Evolutionary conservation across 257 asterid species (phyloP).

Genomic region (Ballota nigra): DNA sequence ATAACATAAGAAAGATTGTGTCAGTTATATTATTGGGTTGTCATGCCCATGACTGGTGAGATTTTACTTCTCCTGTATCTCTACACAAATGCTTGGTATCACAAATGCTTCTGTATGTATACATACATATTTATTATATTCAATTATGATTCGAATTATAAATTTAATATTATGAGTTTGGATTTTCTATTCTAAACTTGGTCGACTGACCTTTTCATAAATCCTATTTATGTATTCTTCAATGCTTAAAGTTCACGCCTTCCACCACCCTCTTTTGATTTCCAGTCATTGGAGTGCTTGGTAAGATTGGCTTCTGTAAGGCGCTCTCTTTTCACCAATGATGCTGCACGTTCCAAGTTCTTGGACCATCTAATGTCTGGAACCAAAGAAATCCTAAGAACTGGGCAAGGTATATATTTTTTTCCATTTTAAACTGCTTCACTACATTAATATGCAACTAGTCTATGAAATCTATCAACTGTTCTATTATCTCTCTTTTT

Average conservation of each 20-base stretch:
- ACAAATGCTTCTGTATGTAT: neutral
- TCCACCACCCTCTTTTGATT: neutral
- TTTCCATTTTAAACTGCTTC: constrained; percentile 20
- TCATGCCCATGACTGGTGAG: constrained; percentile 1
- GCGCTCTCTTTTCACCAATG: constrained; percentile 90
- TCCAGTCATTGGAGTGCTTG: constrained; percentile 92
- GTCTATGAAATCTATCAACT: neutral
- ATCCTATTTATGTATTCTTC: neutral
- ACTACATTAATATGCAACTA: neutral
- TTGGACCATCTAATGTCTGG: constrained; percentile 93
- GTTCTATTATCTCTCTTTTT: neutral
- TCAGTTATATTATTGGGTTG: constrained; percentile 8
- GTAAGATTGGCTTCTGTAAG: constrained; percentile 92
- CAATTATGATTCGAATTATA: neutral
- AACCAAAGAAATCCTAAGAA: constrained; percentile 82
- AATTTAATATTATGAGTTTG: neutral
- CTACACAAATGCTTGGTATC: constrained; percentile 10
- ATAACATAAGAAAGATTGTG: neutral
- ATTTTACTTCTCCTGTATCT: neutral
- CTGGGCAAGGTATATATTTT: constrained; percentile 74
- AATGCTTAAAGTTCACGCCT: neutral
- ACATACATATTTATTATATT: neutral
- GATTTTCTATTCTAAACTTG: neutral
- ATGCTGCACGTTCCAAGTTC: constrained; percentile 80
- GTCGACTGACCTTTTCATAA: neutral